These are phyloP conservation scores for Kregervanrija pseudodelftensis DNA, from an alignment of 805 yeast species.

Conservation along the genomic window DNA sequence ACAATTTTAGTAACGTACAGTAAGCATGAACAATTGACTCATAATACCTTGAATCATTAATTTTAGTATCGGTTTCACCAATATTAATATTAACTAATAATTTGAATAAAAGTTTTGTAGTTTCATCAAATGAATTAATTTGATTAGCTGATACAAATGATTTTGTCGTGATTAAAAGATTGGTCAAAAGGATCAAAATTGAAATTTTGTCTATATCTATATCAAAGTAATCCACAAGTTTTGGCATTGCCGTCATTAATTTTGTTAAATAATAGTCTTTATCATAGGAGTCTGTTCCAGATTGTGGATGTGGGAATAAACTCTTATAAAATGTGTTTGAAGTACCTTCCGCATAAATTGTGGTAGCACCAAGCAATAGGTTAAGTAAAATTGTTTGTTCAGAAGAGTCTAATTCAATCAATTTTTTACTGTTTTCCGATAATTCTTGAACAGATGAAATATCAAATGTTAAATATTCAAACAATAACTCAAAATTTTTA, in stretches of 20 bases:
- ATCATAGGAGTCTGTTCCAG: conserved; percentile 7
- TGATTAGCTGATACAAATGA: too few species aligned
- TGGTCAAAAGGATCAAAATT: conserved; percentile 2
- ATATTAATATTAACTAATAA: conserved; percentile 7
- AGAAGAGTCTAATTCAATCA: conserved; percentile 17
- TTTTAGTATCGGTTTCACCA: neutral
- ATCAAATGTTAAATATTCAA: conserved; percentile 39
- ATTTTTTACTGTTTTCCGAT: conserved; percentile 25
- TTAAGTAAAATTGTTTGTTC: conserved; percentile 30
- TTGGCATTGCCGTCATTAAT: conserved; percentile 5
- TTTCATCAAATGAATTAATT: neutral
- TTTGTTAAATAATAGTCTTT: conserved; percentile 12
- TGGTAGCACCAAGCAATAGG: conserved; percentile 34
- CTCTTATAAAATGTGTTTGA: conserved; percentile 12
- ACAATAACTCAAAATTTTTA: conserved; percentile 32
- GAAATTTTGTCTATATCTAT: conserved; percentile 10
- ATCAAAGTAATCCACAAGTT: conserved; percentile 4
- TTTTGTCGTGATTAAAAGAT: neutral
- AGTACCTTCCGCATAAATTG: conserved; percentile 24
- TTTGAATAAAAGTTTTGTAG: conserved; percentile 11
- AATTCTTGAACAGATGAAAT: conserved; percentile 28
- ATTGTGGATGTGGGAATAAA: conserved; percentile 14
- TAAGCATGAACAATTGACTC: conserved; percentile 18
- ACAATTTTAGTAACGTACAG: conserved; percentile 10
- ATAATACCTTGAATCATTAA: conserved; percentile 8